Conservation (phyloP, 257 asterid genomes). For the Ballota nigra region DNA sequence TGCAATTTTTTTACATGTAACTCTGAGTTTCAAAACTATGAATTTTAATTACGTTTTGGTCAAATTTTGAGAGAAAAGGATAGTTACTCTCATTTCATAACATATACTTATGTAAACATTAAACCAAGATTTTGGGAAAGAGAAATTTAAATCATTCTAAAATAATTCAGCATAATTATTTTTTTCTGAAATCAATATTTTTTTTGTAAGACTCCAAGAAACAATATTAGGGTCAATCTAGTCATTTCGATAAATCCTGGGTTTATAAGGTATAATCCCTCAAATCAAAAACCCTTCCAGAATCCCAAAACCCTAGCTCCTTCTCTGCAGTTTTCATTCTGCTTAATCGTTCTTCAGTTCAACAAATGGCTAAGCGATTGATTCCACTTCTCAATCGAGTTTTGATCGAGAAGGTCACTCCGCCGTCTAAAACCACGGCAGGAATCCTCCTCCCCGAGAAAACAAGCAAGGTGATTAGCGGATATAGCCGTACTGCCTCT, state of each 20-base stretch:
- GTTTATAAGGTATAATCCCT: background rate
- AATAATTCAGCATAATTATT: background rate
- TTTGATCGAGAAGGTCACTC: conserved; percentile 47
- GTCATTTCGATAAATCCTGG: conserved; percentile 13
- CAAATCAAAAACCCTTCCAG: conserved; percentile 11
- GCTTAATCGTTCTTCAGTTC: conserved; percentile 18
- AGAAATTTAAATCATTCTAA: background rate
- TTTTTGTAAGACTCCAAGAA: background rate
- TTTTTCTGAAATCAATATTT: background rate
- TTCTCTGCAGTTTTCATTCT: background rate
- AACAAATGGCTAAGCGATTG: conserved; percentile 60
- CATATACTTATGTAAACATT: no score
- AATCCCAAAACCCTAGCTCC: conserved; percentile 28
- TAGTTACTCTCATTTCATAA: no score
- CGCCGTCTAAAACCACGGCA: conserved; percentile 48
- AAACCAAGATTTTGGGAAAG: background rate
- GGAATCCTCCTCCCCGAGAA: conserved; percentile 74
- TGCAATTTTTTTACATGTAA: no score
- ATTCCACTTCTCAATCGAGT: conserved; percentile 58
- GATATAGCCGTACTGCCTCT: background rate
- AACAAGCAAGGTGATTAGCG: conserved; percentile 41
- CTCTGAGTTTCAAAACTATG: background rate
- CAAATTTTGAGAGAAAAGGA: no score
- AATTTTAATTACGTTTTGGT: background rate
- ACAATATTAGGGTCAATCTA: conserved; percentile 19